A percentile compares a stretch with the other conserved stretches of the same genome.
These are phyloP conservation scores for Neltuma alba DNA, from an alignment of 306 rosid species.

Conservation along the genomic window DNA sequence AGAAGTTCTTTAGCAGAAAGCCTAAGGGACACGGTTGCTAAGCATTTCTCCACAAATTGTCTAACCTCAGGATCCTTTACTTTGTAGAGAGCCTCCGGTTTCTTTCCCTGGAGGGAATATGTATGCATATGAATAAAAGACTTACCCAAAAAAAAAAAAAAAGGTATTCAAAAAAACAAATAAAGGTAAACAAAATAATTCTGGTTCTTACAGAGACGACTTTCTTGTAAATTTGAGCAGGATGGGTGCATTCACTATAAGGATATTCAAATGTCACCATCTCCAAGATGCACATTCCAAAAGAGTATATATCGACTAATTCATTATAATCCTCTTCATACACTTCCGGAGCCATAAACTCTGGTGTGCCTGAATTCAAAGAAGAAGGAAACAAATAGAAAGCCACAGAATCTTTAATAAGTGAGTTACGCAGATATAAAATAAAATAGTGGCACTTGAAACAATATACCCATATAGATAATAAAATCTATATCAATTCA, in stretches of 20 bases:
- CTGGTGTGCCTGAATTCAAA: constrained; percentile 83
- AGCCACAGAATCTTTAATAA: constrained; percentile 11
- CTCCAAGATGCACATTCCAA: constrained; percentile 98
- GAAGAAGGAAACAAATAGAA: constrained; percentile 3
- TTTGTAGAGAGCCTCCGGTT: constrained; percentile 80
- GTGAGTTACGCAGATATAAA: constrained; percentile 7
- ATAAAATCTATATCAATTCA: background rate
- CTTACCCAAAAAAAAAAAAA: background rate
- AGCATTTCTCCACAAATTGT: constrained; percentile 84
- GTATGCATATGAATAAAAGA: constrained; percentile 21
- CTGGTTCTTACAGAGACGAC: constrained; percentile 70
- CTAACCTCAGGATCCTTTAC: constrained; percentile 77
- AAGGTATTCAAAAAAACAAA: background rate
- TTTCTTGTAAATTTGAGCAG: constrained; percentile 97
- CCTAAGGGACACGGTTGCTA: constrained; percentile 76
- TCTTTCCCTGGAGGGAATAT: constrained; percentile 65
- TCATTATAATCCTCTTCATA: constrained; percentile 96
- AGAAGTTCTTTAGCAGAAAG: constrained; percentile 87
- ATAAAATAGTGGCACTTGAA: background rate
- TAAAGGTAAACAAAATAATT: background rate
- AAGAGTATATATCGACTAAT: constrained; percentile 91
- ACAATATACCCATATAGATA: background rate
- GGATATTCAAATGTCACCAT: constrained; percentile 98
- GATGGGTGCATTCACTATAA: constrained; percentile 90
- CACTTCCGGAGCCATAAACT: constrained; percentile 99